Percentiles rank a stretch among this genome's conserved stretches.
phyloP scores from a whole-genome alignment of 139 green algal species.

The Chlorella sp. region DNA sequence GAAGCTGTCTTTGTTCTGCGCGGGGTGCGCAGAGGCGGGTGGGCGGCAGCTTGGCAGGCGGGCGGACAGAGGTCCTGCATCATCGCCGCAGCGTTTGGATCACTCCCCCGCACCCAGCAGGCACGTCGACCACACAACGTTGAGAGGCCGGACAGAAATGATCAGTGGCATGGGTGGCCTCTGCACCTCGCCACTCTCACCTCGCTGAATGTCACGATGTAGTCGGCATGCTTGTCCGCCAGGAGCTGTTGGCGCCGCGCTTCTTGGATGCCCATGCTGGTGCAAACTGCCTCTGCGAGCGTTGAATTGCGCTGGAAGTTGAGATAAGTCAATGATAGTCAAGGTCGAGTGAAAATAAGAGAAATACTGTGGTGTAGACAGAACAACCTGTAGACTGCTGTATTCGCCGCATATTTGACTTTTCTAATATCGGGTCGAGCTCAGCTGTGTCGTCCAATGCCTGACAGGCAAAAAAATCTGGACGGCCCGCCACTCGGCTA shows the following conservation, averaged over 20 bases:
- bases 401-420: no score
- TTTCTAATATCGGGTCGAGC: no score
- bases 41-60: not conserved
- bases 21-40: not conserved
- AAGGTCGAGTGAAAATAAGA: no score
- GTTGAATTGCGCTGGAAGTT: no score
- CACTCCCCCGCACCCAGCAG: not conserved
- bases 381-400: no score
- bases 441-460: no score
- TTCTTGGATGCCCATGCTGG: not conserved
- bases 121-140: not conserved
- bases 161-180: not conserved
- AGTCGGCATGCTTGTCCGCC: slow-evolving; percentile 75
- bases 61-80: not conserved
- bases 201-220: slow-evolving; percentile 72
- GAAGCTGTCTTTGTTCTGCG: slow-evolving; percentile 56
- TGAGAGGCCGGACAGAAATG: not conserved
- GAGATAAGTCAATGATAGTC: no score
- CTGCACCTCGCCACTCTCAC: slow-evolving; percentile 19
- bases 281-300: no score
- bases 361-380: no score
- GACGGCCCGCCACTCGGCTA: no score
- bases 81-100: not conserved
- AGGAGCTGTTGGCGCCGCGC: slow-evolving; percentile 7
- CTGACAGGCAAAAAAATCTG: no score